Percentiles rank a stretch among this genome's conserved stretches.
These are phyloP conservation scores for Trichoderma virens DNA, from an alignment of 495 filamentous ascomycete genomes.

Conservation along the genomic window DNA sequence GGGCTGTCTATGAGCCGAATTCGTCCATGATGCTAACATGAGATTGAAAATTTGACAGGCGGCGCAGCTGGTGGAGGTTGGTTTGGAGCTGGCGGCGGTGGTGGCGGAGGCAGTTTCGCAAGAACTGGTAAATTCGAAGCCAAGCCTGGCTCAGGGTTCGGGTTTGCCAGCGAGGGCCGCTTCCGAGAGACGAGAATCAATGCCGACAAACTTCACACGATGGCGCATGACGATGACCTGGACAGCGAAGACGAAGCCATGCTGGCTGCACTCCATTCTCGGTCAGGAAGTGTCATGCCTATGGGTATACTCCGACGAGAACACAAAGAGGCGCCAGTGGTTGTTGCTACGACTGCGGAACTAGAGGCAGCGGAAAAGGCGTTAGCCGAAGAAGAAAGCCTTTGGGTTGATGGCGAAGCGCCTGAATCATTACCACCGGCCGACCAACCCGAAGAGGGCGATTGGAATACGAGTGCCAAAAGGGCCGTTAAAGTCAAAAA, in stretches of 20 bases:
- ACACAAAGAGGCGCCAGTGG: conserved; percentile 44
- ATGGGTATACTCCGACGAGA: conserved; percentile 46
- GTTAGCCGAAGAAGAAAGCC: conserved; percentile 22
- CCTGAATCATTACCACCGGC: conserved; percentile 11
- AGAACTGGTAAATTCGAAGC: background rate
- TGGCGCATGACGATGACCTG: background rate
- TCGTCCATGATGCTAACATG: background rate
- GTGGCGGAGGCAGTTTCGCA: conserved; percentile 1
- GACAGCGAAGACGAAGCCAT: conserved; percentile 14
- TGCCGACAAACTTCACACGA: conserved; percentile 10
- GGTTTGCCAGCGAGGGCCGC: background rate
- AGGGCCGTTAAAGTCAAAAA: conserved; percentile 20
- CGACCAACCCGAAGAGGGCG: conserved; percentile 25
- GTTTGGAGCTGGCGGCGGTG: conserved; percentile 16
- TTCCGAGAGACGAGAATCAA: conserved; percentile 9
- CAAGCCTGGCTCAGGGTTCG: background rate
- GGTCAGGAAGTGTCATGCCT: conserved; percentile 15
- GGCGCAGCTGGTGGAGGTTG: conserved; percentile 2
- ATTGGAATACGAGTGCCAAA: conserved; percentile 26
- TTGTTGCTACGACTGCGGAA: conserved; percentile 47
- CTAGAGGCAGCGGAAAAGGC: conserved; percentile 29
- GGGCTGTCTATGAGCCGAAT: background rate
- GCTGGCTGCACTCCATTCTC: background rate
- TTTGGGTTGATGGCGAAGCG: conserved; percentile 28
- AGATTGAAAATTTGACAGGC: background rate